Conservation (phyloP, 768 basidiomycete genomes). For the Rhodotorula diobovata region DNA sequence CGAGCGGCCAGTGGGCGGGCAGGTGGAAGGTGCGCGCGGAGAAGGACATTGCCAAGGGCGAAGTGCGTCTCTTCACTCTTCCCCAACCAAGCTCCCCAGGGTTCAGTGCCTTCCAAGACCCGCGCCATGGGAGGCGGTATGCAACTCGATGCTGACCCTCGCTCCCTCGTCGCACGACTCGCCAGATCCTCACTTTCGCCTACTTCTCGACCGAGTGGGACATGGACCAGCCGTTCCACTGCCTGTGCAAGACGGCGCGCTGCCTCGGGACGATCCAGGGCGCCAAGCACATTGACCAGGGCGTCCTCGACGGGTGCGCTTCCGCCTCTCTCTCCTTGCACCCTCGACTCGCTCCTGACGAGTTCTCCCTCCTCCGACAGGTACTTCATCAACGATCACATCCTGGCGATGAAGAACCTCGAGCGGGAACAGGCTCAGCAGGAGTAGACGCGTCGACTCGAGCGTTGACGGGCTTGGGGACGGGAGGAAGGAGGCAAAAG, state of each 20-base stretch:
- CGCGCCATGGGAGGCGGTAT: no score
- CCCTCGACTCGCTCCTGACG: background rate
- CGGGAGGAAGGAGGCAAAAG: background rate
- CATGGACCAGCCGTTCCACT: constrained; percentile 62
- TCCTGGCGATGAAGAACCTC: constrained; percentile 26
- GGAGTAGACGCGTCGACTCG: background rate
- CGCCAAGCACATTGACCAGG: constrained; percentile 31
- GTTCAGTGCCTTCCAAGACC: no score
- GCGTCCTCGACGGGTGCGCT: constrained; percentile 24
- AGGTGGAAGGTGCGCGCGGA: constrained; percentile 56
- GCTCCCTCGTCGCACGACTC: background rate
- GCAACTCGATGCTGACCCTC: background rate
- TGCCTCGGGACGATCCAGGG: constrained; percentile 35
- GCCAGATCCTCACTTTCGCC: constrained; percentile 56
- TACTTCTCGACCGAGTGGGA: constrained; percentile 68
- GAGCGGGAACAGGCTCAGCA: background rate
- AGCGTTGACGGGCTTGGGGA: no score
- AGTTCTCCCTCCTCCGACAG: background rate
- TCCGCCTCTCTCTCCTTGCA: no score
- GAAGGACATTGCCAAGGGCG: constrained; percentile 46
- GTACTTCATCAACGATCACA: constrained; percentile 36
- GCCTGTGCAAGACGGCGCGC: constrained; percentile 52
- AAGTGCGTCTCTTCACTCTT: constrained; percentile 38
- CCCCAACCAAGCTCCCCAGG: no score
- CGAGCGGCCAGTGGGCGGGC: constrained; percentile 48